These are phyloP conservation scores for Anisodus acutangulus DNA, from an alignment of 257 asterid species.

Conservation along the genomic window DNA sequence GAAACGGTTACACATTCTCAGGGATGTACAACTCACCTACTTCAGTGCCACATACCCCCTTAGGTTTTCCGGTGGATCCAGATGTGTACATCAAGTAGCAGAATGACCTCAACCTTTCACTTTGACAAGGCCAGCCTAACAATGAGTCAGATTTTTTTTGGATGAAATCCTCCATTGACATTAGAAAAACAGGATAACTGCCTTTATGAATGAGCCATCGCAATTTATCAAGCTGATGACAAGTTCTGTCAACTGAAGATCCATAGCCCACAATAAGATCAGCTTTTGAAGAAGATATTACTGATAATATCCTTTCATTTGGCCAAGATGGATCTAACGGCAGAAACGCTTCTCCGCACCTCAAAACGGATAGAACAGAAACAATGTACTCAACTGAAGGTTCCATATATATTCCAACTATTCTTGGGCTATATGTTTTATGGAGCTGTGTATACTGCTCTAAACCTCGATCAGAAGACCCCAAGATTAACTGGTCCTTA, in stretches of 20 bases:
- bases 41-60: constrained; percentile 97
- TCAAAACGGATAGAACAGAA: constrained; percentile 75
- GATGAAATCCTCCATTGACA: constrained; percentile 49
- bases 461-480: constrained; percentile 35
- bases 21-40: constrained; percentile 45
- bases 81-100: constrained; percentile 95
- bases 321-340: constrained; percentile 96
- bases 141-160: constrained; percentile 42
- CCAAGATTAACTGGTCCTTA: constrained; percentile 32
- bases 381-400: constrained; percentile 88
- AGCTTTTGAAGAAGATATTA: constrained; percentile 62
- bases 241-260: constrained; percentile 46
- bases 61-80: constrained; percentile 90
- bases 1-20: not conserved
- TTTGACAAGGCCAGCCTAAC: constrained; percentile 75
- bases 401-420: constrained; percentile 79
- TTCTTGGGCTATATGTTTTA: constrained; percentile 51
- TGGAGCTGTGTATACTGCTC: constrained; percentile 37
- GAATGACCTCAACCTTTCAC: constrained; percentile 60
- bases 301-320: constrained; percentile 61
- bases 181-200: constrained; percentile 50
- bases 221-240: constrained; percentile 65
- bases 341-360: constrained; percentile 92
- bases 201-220: constrained; percentile 70
- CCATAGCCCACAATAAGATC: constrained; percentile 64